Conservation (phyloP, 2,329 filamentous ascomycete genomes). For the Ampelomyces quisqualis region DNA sequence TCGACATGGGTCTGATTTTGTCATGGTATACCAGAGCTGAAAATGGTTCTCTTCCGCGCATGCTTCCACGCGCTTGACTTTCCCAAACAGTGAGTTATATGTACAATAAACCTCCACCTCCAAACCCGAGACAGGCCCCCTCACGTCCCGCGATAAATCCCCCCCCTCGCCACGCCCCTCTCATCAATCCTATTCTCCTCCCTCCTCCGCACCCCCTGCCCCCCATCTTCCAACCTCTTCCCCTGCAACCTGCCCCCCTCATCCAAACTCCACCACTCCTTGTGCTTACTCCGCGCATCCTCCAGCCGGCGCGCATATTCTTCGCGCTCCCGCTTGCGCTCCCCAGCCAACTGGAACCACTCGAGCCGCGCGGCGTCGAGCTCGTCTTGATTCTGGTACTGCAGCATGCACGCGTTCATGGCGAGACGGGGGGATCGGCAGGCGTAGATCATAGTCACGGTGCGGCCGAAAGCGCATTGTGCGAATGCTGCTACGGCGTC, state of each 20-base stretch:
- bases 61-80: constrained; percentile 2
- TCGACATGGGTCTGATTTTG: constrained; percentile 4
- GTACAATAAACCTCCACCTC: constrained; percentile 1
- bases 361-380: constrained; percentile 87
- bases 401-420: constrained; percentile 95
- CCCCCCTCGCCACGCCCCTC: constrained; percentile 20
- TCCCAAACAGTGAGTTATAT: neutral
- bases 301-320: constrained; percentile 51
- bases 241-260: constrained; percentile 39
- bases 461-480: constrained; percentile 81
- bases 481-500: constrained; percentile 71
- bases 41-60: constrained; percentile 8
- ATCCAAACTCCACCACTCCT: constrained; percentile 54
- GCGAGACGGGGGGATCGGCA: constrained; percentile 75
- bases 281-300: constrained; percentile 50
- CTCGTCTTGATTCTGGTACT: constrained; percentile 78
- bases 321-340: constrained; percentile 68
- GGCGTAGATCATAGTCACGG: constrained; percentile 81
- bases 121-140: neutral
- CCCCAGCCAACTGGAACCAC: constrained; percentile 79
- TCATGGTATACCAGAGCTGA: constrained; percentile 31
- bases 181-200: constrained; percentile 24
- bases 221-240: constrained; percentile 21
- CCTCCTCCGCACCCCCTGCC: constrained; percentile 7
- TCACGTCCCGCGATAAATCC: constrained; percentile 16